These are phyloP conservation scores for Hymenoscyphus fraxineus DNA, from an alignment of 2,329 filamentous ascomycete species.

Conservation along the genomic window DNA sequence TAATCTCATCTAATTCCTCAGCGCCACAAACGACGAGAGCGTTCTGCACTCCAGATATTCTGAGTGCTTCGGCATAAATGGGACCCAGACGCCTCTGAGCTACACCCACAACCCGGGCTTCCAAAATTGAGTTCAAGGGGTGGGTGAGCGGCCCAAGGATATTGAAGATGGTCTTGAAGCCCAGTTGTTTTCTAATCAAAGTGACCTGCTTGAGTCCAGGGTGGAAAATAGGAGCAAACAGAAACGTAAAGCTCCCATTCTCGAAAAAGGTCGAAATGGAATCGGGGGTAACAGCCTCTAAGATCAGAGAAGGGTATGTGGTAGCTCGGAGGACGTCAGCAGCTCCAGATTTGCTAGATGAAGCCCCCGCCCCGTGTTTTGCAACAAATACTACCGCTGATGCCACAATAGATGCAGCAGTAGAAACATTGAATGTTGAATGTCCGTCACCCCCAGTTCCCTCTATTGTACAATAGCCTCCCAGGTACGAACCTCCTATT, in stretches of 20 bases:
- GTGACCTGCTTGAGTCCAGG: slow-evolving; percentile 90
- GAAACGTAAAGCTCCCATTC: slow-evolving; percentile 84
- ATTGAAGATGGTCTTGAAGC: slow-evolving; percentile 97
- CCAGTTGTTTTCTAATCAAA: slow-evolving; percentile 78
- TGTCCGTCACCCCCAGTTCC: slow-evolving; percentile 95
- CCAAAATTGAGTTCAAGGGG: slow-evolving; percentile 79
- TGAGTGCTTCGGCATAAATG: slow-evolving; percentile 82
- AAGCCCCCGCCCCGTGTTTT: slow-evolving; percentile 95
- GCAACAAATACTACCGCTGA: slow-evolving; percentile 80
- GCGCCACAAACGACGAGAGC: slow-evolving; percentile 88
- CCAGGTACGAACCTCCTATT: slow-evolving; percentile 70
- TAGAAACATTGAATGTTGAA: slow-evolving; percentile 98
- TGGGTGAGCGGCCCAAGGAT: slow-evolving; percentile 89
- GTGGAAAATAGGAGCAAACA: slow-evolving; percentile 95
- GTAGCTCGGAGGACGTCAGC: slow-evolving; percentile 84
- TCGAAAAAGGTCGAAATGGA: slow-evolving; percentile 72
- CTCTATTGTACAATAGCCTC: slow-evolving; percentile 91
- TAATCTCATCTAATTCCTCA: slow-evolving; percentile 93
- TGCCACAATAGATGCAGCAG: slow-evolving; percentile 87
- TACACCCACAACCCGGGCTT: slow-evolving; percentile 90
- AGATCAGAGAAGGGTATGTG: slow-evolving; percentile 65
- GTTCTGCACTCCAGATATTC: slow-evolving; percentile 73
- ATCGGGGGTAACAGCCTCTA: slow-evolving; percentile 67
- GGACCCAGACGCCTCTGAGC: slow-evolving; percentile 84
- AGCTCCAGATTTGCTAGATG: slow-evolving; percentile 91